Evolutionary conservation across 2,329 filamentous ascomycete genomes (phyloP), one percentile per base, ranked within the genome.

Genomic region (Cordyceps cicadae): DNA sequence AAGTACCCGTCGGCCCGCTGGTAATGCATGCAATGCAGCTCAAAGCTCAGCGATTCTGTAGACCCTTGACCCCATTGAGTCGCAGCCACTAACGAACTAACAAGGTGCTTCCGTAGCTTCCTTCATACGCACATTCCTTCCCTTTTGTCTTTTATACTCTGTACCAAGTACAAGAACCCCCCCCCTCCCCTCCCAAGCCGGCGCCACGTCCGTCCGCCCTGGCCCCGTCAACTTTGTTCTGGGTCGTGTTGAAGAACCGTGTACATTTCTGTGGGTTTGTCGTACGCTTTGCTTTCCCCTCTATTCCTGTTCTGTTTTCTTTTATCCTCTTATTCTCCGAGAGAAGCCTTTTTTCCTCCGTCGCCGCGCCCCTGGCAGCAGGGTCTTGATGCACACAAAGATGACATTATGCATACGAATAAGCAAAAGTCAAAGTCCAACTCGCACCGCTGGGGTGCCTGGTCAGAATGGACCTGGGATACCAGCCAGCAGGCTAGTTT

Each of bases 331-430:
- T 52, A 24, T 52, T 37, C 15, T 50, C 34, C 54, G 34, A 57
- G 46, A 41, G 37, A 57, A 41, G 46, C 34, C 11, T 57, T 21
- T 57, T 21, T 32, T 12, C 50, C 32, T 32, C 46, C 48, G 37
- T 14, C 34, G 54, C 19, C 21, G 21, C 46, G 50, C 24, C 26
- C 19, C 8, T 19, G 41, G 41, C 39, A 39, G 34, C 9, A 37
- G 34, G n/a, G 41, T 45, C 15, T 48, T 46, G 49, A 19, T 53
- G 50, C 37, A 21, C 57, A 12, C 41, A 69, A 37, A 65, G 62
- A 70, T 69, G 67, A 65, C 60, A 68, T 55, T 57, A 70, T 70
- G 69, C 67, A 67, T 57, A 70, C 70, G 69, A 66, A 67, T 57
- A 69, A 68, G 63, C 67, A 68, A 62, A 69, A 67, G 53, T 63